Evolutionary conservation across 768 basidiomycete species (phyloP).

Genomic region (Suillus alpinus): DNA sequence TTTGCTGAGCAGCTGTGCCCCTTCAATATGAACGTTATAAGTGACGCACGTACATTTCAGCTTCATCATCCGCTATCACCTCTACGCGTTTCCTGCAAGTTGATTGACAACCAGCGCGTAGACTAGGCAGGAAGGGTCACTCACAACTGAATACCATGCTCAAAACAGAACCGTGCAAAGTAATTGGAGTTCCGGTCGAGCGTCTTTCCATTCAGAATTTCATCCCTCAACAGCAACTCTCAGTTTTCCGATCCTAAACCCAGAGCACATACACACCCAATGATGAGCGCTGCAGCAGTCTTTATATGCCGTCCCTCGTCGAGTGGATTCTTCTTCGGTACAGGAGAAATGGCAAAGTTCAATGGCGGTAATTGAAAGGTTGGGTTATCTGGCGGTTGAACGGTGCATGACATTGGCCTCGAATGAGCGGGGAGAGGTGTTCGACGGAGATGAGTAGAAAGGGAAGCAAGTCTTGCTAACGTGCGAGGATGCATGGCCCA

Average conservation of each 20-base stretch:
- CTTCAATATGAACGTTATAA: neutral
- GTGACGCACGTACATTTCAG: constrained; percentile 69
- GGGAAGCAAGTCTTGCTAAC: constrained; percentile 12
- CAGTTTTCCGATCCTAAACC: neutral
- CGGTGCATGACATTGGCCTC: constrained; percentile 8
- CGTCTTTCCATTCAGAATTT: constrained; percentile 91
- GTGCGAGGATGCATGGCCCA: constrained; percentile 13
- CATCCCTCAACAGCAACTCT: constrained; percentile 52
- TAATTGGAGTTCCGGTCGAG: constrained; percentile 80
- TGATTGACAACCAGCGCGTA: constrained; percentile 12
- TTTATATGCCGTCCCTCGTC: constrained; percentile 70
- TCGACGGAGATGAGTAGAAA: constrained; percentile 12
- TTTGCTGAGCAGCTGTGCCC: neutral
- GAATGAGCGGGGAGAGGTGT: neutral
- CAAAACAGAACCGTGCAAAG: constrained; percentile 87
- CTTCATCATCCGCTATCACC: constrained; percentile 87
- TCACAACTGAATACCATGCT: constrained; percentile 80
- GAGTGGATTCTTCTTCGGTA: constrained; percentile 59
- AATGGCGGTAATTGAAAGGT: neutral
- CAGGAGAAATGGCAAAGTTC: constrained; percentile 50
- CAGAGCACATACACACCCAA: constrained; percentile 49
- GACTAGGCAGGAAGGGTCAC: constrained; percentile 8
- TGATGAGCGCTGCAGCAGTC: constrained; percentile 72
- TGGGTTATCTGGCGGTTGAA: neutral
- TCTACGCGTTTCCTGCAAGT: constrained; percentile 75